Base-by-base conservation (phyloP, 495 filamentous ascomycete species). In the Penicillium atrosanguineum region DNA sequence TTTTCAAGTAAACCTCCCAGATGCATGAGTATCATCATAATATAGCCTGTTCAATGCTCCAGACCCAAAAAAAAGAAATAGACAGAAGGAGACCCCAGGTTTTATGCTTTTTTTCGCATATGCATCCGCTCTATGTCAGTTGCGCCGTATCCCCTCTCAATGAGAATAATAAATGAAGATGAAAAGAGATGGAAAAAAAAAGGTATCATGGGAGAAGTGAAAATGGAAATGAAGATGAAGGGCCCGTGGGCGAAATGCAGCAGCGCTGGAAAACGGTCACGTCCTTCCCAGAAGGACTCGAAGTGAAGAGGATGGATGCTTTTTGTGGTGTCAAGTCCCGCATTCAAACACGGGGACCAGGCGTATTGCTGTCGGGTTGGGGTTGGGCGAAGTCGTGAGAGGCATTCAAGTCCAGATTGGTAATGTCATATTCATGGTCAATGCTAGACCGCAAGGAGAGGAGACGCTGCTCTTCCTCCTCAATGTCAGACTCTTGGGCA, bases 371-470 rank as follows among this genome's bases (percentile, higher is more conserved):
- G 19, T 60, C 64, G 49, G 38, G 40, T 29, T 43, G 53, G 43
- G 46, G 37, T 29, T 43, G 53, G 43, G 44, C 44, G 43, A 52
- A 56, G 12, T 52, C 49, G 26, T 52, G 36, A 29, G 48, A 39
- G 31, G 54, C 45, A 8, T 58, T 63, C 45, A 69, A 50, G 42
- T 64, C 49, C 53, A 70, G 49, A 20, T 68, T 61, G 9, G 64
- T 55, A 7, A 64, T 49, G 44, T 72, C 69, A 29, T 67, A 65
- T 11, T 75, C 71, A 21, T 65, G 55, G 46, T 75, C 72, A 37
- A 74, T 56, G 55, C 72, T 74, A 25, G 72, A 74, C 25, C 71
- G 72, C 21, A 71, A 63, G 48, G 72, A 75, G 14, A 75, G 71
- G 45, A 75, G 50, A 45, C 73, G 66, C 48, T 68, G 69, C 56